Evolutionary conservation across 129 eudicot species (phyloP).

Genomic region (Gnaphalium uliginosum): DNA sequence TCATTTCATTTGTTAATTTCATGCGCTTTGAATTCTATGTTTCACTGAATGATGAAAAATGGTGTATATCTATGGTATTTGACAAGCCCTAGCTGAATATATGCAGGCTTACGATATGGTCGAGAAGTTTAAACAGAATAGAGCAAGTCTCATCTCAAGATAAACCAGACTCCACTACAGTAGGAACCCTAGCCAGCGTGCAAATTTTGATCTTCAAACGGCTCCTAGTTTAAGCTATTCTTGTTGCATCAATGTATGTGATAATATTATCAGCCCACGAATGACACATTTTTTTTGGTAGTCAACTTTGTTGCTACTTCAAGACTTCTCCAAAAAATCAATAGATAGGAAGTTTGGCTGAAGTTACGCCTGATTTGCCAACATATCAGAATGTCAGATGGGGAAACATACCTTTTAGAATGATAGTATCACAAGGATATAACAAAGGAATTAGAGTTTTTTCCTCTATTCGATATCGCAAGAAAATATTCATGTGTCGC

Average conservation of each 20-base stretch:
- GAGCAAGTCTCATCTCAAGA: conserved; percentile 29
- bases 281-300: not conserved
- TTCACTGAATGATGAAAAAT: not conserved
- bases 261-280: not conserved
- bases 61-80: not conserved
- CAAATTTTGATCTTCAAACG: conserved; percentile 13
- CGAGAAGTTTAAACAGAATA: conserved; percentile 61
- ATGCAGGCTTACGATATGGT: conserved; percentile 85
- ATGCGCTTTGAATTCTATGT: not conserved
- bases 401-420: not conserved
- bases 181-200: not conserved
- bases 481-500: not conserved
- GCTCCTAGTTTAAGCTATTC: not conserved
- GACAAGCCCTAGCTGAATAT: not conserved
- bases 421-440: no score
- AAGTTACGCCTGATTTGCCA: no score
- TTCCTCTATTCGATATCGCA: not conserved
- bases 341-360: not conserved
- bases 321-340: not conserved
- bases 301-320: not conserved
- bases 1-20: not conserved
- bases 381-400: not conserved
- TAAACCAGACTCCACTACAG: not conserved
- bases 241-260: not conserved
- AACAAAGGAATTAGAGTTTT: not conserved